A percentile compares a stretch with the other conserved stretches of the same genome.
These are phyloP conservation scores for Iberis amara DNA, from an alignment of 441 rosid species.

Conservation along the genomic window DNA sequence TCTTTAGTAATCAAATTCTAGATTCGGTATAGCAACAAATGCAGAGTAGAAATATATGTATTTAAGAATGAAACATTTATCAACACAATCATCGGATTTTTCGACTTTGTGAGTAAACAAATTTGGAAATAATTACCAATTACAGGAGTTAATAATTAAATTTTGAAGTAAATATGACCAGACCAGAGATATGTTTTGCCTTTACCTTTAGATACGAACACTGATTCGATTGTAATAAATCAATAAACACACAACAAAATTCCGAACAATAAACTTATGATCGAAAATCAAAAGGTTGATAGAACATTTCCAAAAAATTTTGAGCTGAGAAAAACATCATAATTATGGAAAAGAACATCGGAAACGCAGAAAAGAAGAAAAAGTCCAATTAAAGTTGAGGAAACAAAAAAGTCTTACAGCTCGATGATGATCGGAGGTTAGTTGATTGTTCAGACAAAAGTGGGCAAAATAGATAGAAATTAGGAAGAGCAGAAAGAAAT, in stretches of 20 bases:
- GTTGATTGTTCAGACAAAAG: slow-evolving; percentile 16
- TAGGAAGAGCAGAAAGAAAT: slow-evolving; percentile 18
- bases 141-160: neutral
- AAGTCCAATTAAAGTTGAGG: neutral
- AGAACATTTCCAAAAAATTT: neutral
- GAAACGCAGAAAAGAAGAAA: slow-evolving; percentile 1
- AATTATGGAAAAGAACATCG: neutral
- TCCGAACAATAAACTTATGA: neutral
- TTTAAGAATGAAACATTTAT: too few species aligned
- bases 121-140: neutral
- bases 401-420: slow-evolving; percentile 9
- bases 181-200: neutral
- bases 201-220: neutral
- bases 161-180: neutral
- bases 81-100: neutral
- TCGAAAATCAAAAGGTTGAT: neutral
- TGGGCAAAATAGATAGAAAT: slow-evolving; percentile 1
- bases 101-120: neutral
- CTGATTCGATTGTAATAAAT: neutral
- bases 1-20: too few species aligned
- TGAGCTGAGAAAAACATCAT: neutral
- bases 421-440: slow-evolving; percentile 13
- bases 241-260: neutral
- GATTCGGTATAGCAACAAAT: too few species aligned
- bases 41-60: too few species aligned